Conservation (phyloP, 2,329 filamentous ascomycete species). For the Albifimbria verrucaria region DNA sequence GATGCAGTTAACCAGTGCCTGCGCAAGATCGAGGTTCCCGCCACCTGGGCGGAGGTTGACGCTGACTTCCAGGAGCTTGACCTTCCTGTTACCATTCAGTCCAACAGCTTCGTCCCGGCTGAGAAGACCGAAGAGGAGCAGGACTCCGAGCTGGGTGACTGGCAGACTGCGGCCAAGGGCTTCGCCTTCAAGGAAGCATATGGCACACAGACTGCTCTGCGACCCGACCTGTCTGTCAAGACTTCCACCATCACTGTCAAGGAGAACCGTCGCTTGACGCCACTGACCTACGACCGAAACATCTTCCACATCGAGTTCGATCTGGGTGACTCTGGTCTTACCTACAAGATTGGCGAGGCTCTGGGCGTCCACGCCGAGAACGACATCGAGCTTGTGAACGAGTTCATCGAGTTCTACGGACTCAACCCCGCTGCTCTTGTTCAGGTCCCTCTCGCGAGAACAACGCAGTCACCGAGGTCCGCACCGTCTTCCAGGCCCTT, state of each 20-base stretch:
- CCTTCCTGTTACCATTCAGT: conserved; percentile 63
- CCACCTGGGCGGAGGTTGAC: conserved; percentile 69
- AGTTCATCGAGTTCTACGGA: conserved; percentile 89
- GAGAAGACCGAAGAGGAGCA: conserved; percentile 73
- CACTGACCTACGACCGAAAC: conserved; percentile 87
- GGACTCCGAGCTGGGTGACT: conserved; percentile 63
- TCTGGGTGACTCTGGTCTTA: conserved; percentile 84
- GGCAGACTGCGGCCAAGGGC: conserved; percentile 82
- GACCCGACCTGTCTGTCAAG: conserved; percentile 82
- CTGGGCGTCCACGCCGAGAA: conserved; percentile 97
- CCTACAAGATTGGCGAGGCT: conserved; percentile 95
- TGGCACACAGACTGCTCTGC: conserved; percentile 66
- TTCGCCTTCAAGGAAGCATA: conserved; percentile 95
- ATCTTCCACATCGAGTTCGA: conserved; percentile 99
- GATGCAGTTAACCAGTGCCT: conserved; percentile 69
- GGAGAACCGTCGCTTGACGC: conserved; percentile 92
- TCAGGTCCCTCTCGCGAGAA: conserved; percentile 90
- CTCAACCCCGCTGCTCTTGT: conserved; percentile 80
- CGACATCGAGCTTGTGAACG: conserved; percentile 70
- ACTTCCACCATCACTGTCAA: conserved; percentile 86
- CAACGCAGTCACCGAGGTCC: conserved; percentile 69
- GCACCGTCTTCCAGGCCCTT: conserved; percentile 89
- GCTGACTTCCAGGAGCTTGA: conserved; percentile 49
- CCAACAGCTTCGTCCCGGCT: conserved; percentile 80
- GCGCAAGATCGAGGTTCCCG: conserved; percentile 70